These are phyloP conservation scores for Amaranthus cruentus DNA, from an alignment of 148 eudicot species.

Conservation along the genomic window DNA sequence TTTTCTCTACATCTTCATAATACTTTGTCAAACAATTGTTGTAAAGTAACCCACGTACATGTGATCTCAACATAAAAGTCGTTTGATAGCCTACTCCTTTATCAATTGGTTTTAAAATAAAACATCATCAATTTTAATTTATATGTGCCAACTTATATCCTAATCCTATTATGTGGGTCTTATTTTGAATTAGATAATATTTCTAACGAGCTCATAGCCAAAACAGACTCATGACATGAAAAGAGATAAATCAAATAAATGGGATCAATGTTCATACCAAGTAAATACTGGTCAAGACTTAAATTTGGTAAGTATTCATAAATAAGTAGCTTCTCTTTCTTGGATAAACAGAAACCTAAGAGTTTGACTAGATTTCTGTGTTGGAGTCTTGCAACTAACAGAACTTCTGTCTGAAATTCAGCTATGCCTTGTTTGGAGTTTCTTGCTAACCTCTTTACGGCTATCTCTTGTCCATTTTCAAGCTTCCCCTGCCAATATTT, in stretches of 20 bases:
- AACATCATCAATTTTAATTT: too few species aligned
- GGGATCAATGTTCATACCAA: constrained; percentile 4
- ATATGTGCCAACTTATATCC: too few species aligned
- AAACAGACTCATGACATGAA: too few species aligned
- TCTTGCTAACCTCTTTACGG: constrained; percentile 22
- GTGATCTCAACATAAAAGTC: too few species aligned
- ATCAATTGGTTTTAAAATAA: too few species aligned
- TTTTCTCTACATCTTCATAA: too few species aligned
- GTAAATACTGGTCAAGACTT: constrained; percentile 27
- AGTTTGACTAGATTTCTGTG: constrained; percentile 29
- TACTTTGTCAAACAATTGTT: too few species aligned
- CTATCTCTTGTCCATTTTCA: constrained; percentile 21
- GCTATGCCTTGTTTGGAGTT: constrained; percentile 19
- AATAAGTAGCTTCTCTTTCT: constrained; percentile 27
- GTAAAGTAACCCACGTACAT: too few species aligned
- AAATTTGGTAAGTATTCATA: constrained; percentile 26
- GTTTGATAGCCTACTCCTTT: too few species aligned
- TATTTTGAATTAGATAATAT: too few species aligned
- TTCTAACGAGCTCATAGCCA: too few species aligned
- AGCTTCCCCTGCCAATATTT: constrained; percentile 14
- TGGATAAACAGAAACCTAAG: constrained; percentile 23
- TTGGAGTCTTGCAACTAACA: constrained; percentile 30
- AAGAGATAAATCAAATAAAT: neutral
- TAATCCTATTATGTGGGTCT: too few species aligned
- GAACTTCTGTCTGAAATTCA: constrained; percentile 32